phyloP scores from a whole-genome alignment of 345 rosid species.

The Cardiospermum halicacabum region DNA sequence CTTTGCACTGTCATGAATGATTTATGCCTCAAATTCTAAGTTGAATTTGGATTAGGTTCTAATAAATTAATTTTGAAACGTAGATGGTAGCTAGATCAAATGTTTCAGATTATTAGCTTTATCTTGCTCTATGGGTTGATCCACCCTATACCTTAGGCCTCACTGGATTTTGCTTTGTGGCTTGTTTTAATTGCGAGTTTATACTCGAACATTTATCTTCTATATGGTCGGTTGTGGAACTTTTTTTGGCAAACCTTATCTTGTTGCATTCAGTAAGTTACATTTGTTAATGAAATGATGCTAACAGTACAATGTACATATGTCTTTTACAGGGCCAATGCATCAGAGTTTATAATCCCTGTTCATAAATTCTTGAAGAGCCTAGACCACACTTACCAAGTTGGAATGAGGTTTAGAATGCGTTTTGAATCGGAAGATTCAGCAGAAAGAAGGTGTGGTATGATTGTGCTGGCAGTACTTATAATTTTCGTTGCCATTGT shows the following conservation, averaged over 20 bases:
- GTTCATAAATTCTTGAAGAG: constrained; percentile 70
- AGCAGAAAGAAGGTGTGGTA: constrained; percentile 73
- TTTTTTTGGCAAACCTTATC: not conserved
- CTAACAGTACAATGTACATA: not conserved
- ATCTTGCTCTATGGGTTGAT: not conserved
- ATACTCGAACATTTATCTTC: not conserved
- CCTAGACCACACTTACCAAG: constrained; percentile 52
- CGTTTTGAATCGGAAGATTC: constrained; percentile 88
- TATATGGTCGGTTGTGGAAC: not conserved
- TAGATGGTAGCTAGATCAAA: not conserved
- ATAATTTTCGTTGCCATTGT: not conserved
- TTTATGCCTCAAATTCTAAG: not conserved
- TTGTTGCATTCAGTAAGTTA: not conserved
- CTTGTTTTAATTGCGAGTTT: not conserved
- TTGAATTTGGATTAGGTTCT: not conserved
- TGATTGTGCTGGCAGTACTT: constrained; percentile 3
- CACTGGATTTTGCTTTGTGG: not conserved
- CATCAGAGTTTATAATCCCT: constrained; percentile 75
- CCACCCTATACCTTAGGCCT: not conserved
- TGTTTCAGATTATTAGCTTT: not conserved
- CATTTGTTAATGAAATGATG: not conserved
- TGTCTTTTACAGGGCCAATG: constrained; percentile 45
- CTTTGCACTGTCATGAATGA: too few relatives aligned
- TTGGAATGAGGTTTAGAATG: constrained; percentile 90
- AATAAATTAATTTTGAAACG: not conserved